Evolutionary conservation across 2,329 filamentous ascomycete genomes (phyloP).

Genomic region (Alternaria gansuensis): DNA sequence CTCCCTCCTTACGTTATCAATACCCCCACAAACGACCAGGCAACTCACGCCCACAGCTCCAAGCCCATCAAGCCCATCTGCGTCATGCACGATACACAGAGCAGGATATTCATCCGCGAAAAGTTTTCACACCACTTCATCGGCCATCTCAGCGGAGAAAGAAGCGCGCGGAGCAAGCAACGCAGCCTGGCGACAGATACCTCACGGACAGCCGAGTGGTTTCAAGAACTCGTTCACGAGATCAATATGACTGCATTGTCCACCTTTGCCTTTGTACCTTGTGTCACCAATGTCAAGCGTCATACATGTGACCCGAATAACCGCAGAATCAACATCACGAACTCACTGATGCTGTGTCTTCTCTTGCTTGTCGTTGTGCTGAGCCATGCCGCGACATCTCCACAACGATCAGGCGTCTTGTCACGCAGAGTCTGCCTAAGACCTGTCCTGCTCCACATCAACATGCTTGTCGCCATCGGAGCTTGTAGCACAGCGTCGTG

Average conservation of each 20-base stretch:
- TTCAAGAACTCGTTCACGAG: not conserved
- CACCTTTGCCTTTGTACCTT: not conserved
- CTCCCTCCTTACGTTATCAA: not conserved
- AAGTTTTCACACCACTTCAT: not conserved
- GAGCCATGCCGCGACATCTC: not conserved
- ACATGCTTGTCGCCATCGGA: not conserved
- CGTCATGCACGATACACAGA: constrained; percentile 4
- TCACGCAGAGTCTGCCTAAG: too few species aligned
- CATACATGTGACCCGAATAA: constrained; percentile 4
- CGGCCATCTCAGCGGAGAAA: not conserved
- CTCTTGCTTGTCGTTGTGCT: not conserved
- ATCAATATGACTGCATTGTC: not conserved
- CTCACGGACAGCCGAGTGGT: not conserved
- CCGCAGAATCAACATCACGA: not conserved
- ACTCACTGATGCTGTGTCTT: not conserved
- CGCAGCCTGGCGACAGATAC: constrained; percentile 1
- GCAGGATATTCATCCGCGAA: not conserved
- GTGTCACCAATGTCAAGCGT: not conserved
- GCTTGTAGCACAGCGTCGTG: not conserved
- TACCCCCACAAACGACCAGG: not conserved
- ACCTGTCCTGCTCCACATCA: not conserved
- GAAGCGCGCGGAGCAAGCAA: not conserved
- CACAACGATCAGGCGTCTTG: not conserved
- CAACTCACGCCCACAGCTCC: constrained; percentile 1
- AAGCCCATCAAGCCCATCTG: not conserved